A percentile compares a stretch with the other conserved stretches of the same genome.
These are phyloP conservation scores for Pouteria campechiana DNA, from an alignment of 179 eudicot species.

Conservation along the genomic window DNA sequence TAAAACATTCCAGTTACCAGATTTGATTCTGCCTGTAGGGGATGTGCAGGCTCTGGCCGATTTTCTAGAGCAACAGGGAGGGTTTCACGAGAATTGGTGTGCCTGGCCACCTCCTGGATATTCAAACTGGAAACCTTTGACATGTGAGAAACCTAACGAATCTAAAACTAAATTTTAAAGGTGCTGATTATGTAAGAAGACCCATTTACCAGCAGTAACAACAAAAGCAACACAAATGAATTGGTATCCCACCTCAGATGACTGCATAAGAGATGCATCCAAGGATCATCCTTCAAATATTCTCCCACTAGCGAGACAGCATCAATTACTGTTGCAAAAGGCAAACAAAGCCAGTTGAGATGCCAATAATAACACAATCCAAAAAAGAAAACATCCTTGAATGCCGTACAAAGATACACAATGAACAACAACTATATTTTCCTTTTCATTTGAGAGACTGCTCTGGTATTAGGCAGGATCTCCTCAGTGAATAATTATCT, in stretches of 20 bases:
- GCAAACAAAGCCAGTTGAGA: no score
- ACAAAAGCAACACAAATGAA: background rate
- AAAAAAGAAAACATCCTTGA: no score
- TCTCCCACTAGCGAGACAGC: constrained; percentile 67
- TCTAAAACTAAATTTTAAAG: background rate
- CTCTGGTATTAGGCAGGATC: no score
- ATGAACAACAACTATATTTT: no score
- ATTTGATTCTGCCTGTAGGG: constrained; percentile 30
- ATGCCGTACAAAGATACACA: no score
- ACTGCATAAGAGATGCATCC: constrained; percentile 71
- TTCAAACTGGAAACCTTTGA: constrained; percentile 38
- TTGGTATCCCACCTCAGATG: constrained; percentile 47
- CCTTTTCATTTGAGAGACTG: no score
- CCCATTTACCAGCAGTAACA: background rate
- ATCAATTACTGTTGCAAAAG: constrained; percentile 57
- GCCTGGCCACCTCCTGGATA: constrained; percentile 30
- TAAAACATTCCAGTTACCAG: background rate
- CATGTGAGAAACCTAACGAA: background rate
- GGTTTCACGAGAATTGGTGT: constrained; percentile 15
- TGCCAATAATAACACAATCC: no score
- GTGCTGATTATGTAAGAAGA: background rate
- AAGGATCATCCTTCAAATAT: constrained; percentile 82
- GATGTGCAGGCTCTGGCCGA: constrained; percentile 15
- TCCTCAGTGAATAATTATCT: no score
- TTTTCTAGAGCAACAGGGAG: constrained; percentile 17